Percentiles rank a stretch among this genome's conserved stretches.
Evolutionary conservation across 352 stramenopile genomes (phyloP).

Genomic region (Pythium guiyangense): DNA sequence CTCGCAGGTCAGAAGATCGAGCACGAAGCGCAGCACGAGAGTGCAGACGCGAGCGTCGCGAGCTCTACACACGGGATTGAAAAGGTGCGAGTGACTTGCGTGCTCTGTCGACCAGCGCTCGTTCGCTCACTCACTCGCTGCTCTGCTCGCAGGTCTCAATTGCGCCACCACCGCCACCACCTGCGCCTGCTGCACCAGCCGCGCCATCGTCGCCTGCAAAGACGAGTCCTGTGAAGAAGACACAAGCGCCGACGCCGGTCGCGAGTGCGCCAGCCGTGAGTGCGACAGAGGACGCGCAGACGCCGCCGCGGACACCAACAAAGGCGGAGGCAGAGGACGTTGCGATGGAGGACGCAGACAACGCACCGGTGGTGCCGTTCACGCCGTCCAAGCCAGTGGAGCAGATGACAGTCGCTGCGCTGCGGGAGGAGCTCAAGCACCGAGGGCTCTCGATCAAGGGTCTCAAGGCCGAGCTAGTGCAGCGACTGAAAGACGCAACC

Average conservation of each 20-base stretch:
- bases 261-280: not conserved
- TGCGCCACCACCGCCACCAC: conserved; percentile 22
- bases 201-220: conserved; percentile 7
- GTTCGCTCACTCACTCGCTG: not conserved
- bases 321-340: not conserved
- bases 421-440: conserved; percentile 75
- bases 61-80: conserved; percentile 38
- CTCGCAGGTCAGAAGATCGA: conserved; percentile 60
- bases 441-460: conserved; percentile 74
- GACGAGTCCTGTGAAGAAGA: conserved; percentile 13
- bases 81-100: conserved; percentile 12
- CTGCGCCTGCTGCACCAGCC: conserved; percentile 2
- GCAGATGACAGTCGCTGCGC: conserved; percentile 66
- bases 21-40: conserved; percentile 43
- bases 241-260: conserved; percentile 14
- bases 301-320: not conserved
- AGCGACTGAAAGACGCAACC: conserved; percentile 71
- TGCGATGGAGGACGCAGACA: conserved; percentile 41
- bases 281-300: conserved; percentile 12
- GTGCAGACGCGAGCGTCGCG: conserved; percentile 14
- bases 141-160: conserved; percentile 21
- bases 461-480: conserved; percentile 77
- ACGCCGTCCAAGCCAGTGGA: conserved; percentile 70
- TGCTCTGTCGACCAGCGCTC: not conserved
- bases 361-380: conserved; percentile 28